Conservation (phyloP, 805 yeast species). For the Pichia kluyveri region DNA sequence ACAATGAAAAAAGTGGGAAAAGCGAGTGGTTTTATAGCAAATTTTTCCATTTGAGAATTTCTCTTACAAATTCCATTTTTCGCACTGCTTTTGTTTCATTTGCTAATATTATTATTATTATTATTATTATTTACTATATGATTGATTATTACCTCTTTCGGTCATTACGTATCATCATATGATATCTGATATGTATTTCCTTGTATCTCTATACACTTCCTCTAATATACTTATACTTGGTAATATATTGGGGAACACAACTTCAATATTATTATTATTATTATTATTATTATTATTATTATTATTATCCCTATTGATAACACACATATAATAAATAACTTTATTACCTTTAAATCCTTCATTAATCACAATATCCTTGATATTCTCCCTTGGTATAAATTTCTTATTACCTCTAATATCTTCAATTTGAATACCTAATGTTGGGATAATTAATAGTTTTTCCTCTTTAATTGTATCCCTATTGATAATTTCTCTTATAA, state of each 20-base stretch:
- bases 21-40: too few species aligned
- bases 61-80: too few species aligned
- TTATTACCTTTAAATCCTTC: constrained; percentile 68
- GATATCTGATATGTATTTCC: too few species aligned
- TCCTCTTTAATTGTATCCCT: constrained; percentile 32
- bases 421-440: constrained; percentile 38
- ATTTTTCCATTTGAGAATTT: too few species aligned
- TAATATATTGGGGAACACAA: constrained; percentile 24
- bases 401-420: constrained; percentile 25
- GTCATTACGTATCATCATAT: too few species aligned
- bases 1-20: too few species aligned
- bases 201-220: constrained; percentile 15
- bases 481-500: constrained; percentile 16
- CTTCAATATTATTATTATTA: constrained; percentile 2
- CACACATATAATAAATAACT: constrained; percentile 55
- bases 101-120: too few species aligned
- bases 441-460: constrained; percentile 35
- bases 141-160: too few species aligned
- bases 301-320: constrained; percentile 40
- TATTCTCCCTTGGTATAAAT: constrained; percentile 48
- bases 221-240: constrained; percentile 25
- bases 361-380: constrained; percentile 61
- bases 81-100: too few species aligned
- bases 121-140: too few species aligned
- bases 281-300: constrained; percentile 22